These are phyloP conservation scores for Neophaeococcomyces mojaviensis DNA, from an alignment of 2,329 filamentous ascomycete species.

Conservation along the genomic window DNA sequence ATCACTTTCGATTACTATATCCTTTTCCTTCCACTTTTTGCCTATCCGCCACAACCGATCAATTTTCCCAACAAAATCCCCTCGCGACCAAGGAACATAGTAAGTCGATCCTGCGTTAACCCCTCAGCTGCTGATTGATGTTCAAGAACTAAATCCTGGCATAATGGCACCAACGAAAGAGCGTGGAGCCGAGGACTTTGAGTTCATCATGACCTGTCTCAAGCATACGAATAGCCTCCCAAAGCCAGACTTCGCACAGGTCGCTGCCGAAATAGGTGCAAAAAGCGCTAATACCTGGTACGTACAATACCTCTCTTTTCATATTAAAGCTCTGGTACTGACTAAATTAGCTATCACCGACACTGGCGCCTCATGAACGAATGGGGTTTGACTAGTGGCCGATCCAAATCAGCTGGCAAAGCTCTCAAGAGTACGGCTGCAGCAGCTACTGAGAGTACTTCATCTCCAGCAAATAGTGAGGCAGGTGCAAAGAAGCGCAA, in stretches of 20 bases:
- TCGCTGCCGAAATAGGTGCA: constrained; percentile 16
- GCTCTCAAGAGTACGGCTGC: background rate
- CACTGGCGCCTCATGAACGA: constrained; percentile 17
- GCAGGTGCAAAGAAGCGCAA: no score
- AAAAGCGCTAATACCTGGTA: constrained; percentile 16
- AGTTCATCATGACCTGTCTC: constrained; percentile 19
- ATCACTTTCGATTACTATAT: no score
- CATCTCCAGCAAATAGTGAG: no score
- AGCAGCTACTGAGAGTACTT: no score
- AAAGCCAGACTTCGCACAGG: constrained; percentile 17
- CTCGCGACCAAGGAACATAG: no score
- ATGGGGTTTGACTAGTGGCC: constrained; percentile 11
- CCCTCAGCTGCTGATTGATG: no score
- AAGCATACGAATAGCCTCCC: constrained; percentile 10
- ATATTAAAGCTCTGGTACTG: background rate
- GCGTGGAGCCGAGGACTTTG: constrained; percentile 4
- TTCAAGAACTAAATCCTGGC: no score
- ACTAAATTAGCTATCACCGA: constrained; percentile 15
- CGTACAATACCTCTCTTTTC: constrained; percentile 1
- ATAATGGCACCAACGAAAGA: no score
- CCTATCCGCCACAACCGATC: no score
- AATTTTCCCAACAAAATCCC: no score
- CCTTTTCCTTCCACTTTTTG: no score
- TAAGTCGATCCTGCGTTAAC: no score
- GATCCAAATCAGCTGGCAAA: constrained; percentile 2